Evolutionary conservation across 805 yeast genomes (phyloP), one percentile per base, ranked within the genome.

Genomic region (Yarrowia sp.): DNA sequence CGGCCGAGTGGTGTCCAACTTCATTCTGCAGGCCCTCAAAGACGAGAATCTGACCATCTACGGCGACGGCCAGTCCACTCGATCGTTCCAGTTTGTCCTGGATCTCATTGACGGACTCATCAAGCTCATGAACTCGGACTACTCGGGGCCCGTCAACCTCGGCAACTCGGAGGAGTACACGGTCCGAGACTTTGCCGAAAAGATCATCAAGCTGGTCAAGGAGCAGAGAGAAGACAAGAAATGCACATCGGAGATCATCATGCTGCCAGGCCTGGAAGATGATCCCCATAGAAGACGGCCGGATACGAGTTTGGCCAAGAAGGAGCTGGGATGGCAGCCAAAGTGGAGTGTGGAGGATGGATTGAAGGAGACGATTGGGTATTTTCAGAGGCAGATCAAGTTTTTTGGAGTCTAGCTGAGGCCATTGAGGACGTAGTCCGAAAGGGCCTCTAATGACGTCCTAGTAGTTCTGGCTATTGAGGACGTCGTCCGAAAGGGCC

Each of bases 1-100:
- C 34, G 75, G 75, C 3, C 55, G 75, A 20, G 75, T 73, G 13
- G 75, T 73, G 19, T 73, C 75, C 36, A 73, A 73, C 30, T 73
- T 73, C 68, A 73, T 73, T 34, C 39, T 73, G 34, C 75, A 73
- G 66, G 75, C 75, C 19, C 69, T 73, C 17, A 70, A 71, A 50
- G 68, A 69, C 56, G 75, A 73, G 49, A 70, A 73, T 42, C 50
- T 73, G 58, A 70, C 75, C 4, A 69, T 73, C 10, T 73, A 73
- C 65, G 75, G 75, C 33, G 72, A 73, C 49, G 72, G 72, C 7
- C n/a, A 60, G 17, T 47, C 68, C 13, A 74, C 76, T 14, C 64
- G 75, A 19, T 73, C 74, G 42, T 73, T 72, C 67, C 74, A 73
- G 61, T 73, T 70, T 64, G 71, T 72, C 17, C 70, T 69, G 52